Conservation (phyloP, 345 rosid genomes). For the Arabidopsis suecica region DNA sequence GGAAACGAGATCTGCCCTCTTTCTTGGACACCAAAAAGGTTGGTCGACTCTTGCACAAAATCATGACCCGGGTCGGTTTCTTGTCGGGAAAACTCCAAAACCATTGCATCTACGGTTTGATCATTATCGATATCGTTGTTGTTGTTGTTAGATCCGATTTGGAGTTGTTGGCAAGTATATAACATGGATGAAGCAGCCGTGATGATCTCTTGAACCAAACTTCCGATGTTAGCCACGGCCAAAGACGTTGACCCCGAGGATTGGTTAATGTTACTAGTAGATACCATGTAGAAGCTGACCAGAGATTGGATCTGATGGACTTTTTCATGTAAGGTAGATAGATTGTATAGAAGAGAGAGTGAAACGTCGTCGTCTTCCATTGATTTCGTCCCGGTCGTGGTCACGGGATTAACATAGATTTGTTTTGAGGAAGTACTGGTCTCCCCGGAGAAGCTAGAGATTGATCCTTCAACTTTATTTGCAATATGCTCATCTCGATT, state of each 20-base stretch:
- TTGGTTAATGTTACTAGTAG: slow-evolving; percentile 45
- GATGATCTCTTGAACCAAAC: slow-evolving; percentile 69
- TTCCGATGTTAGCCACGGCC: slow-evolving; percentile 54
- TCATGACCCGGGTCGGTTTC: slow-evolving; percentile 11
- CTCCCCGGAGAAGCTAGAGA: slow-evolving; percentile 32
- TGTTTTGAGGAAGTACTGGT: slow-evolving; percentile 31
- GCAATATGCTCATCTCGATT: slow-evolving; percentile 41
- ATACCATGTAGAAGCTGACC: slow-evolving; percentile 51
- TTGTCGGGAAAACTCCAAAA: slow-evolving; percentile 37
- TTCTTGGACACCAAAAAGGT: slow-evolving; percentile 36
- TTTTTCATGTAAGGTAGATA: slow-evolving; percentile 68
- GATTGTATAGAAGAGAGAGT: slow-evolving; percentile 58
- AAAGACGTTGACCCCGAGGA: slow-evolving; percentile 51
- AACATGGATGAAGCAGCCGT: slow-evolving; percentile 68
- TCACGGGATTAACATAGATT: slow-evolving; percentile 22
- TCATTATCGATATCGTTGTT: slow-evolving; percentile 11
- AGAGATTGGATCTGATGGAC: slow-evolving; percentile 67
- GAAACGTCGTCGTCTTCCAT: slow-evolving; percentile 39
- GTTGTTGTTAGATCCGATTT: slow-evolving; percentile 32
- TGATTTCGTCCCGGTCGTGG: slow-evolving; percentile 17
- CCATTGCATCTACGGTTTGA: slow-evolving; percentile 22
- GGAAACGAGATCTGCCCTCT: slow-evolving; percentile 44
- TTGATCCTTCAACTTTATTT: slow-evolving; percentile 39
- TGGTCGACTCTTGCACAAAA: slow-evolving; percentile 29
- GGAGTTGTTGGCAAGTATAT: slow-evolving; percentile 69